These are phyloP conservation scores for Fusarium praegraminearum DNA, from an alignment of 2,329 filamentous ascomycete species.

Conservation along the genomic window DNA sequence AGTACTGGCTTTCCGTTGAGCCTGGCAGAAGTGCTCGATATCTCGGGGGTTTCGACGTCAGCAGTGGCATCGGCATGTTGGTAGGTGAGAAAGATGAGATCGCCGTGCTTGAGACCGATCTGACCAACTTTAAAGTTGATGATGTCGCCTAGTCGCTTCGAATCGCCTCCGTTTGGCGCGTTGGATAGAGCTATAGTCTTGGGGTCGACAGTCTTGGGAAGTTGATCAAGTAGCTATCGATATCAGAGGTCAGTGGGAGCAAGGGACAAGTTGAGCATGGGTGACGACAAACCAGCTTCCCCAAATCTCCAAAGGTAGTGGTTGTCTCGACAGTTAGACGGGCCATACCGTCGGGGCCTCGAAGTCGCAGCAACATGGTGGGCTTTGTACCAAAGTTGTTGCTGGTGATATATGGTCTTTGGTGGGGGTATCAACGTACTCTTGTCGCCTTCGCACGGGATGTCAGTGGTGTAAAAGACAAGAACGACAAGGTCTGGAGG, in stretches of 20 bases:
- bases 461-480: background rate
- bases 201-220: slow-evolving; percentile 72
- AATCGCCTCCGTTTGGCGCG: slow-evolving; percentile 68
- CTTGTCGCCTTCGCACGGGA: slow-evolving; percentile 2
- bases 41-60: slow-evolving; percentile 48
- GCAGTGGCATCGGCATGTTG: slow-evolving; percentile 64
- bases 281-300: slow-evolving; percentile 59
- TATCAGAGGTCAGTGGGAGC: slow-evolving; percentile 29
- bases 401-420: slow-evolving; percentile 12
- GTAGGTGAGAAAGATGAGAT: slow-evolving; percentile 90
- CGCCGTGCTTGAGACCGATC: slow-evolving; percentile 79
- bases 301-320: slow-evolving; percentile 77
- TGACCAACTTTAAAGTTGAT: slow-evolving; percentile 66
- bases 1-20: slow-evolving; percentile 83
- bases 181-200: slow-evolving; percentile 72
- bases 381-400: slow-evolving; percentile 10
- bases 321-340: slow-evolving; percentile 81
- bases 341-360: slow-evolving; percentile 93
- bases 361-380: slow-evolving; percentile 85
- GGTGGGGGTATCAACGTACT: slow-evolving; percentile 29
- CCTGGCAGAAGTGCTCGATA: slow-evolving; percentile 67
- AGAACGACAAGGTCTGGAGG: background rate
- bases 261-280: background rate
- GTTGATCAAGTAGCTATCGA: slow-evolving; percentile 65
- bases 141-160: slow-evolving; percentile 70